These are phyloP conservation scores for Setaria viridis DNA, from an alignment of 202 grass and related monocot genomes.

Conservation along the genomic window DNA sequence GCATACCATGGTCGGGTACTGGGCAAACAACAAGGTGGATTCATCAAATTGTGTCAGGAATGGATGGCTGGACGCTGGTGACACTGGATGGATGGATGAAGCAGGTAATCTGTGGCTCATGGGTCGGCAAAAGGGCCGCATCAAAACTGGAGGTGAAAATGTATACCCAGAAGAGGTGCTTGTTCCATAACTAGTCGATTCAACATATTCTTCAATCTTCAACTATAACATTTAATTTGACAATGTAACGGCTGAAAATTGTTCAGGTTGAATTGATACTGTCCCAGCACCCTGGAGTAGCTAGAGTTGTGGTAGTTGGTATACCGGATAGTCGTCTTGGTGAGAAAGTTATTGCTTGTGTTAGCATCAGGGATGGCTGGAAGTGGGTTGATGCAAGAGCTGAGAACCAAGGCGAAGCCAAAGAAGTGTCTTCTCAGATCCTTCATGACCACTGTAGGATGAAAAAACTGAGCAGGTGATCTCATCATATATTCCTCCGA, in stretches of 20 bases:
- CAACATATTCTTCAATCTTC: not conserved
- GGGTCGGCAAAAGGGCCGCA: constrained; percentile 73
- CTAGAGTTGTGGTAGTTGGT: constrained; percentile 66
- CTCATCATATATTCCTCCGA: not conserved
- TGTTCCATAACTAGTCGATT: not conserved
- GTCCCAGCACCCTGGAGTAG: constrained; percentile 66
- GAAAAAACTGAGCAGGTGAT: constrained; percentile 80
- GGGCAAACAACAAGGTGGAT: constrained; percentile 44
- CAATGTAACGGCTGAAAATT: not conserved
- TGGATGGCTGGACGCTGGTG: constrained; percentile 84
- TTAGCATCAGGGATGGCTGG: constrained; percentile 72
- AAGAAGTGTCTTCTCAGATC: constrained; percentile 55
- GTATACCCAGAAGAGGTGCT: constrained; percentile 92
- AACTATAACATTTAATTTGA: not conserved
- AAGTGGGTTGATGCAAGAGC: constrained; percentile 59
- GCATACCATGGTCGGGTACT: constrained; percentile 91
- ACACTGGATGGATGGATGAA: constrained; percentile 75
- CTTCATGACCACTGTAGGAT: constrained; percentile 62
- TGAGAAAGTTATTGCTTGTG: constrained; percentile 82
- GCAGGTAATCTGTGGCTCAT: constrained; percentile 73
- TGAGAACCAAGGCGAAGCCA: constrained; percentile 37
- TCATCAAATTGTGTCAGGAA: constrained; percentile 38
- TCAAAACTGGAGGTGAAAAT: constrained; percentile 93
- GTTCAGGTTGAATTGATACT: constrained; percentile 74
- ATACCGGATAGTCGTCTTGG: constrained; percentile 72